Base-by-base conservation (phyloP, 805 yeast genomes). In the Starmerella powellii region DNA sequence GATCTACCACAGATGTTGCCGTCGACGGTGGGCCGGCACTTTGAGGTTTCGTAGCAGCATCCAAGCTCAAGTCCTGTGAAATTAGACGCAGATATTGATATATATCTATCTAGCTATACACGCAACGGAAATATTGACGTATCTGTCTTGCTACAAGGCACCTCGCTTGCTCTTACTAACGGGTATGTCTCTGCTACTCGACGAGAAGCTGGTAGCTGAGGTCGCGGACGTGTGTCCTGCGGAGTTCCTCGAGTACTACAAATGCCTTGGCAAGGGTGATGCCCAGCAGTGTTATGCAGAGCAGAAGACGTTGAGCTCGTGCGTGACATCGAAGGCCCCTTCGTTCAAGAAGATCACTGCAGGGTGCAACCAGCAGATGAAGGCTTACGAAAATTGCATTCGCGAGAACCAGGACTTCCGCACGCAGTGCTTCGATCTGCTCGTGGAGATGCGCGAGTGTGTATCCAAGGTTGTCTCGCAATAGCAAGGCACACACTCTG, bases 201-300 rank as follows among this genome's bases (percentile, higher is more conserved):
- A 83, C 60, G 87, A 82, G 56, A 65, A 79, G 38, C 70, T 83
- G 26, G 71, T 83, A 47, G 86, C 81, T 47, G 94, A 83, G 54
- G 80, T 70, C 45, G 86, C 93, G 12, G 70, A 74, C 41, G 65
- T 69, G 55, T 83, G 94, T 58, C 91, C 93, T 0, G 75, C 73
- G 46, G 71, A 76, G 54, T 82, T 83, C 50, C 62, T 82, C 43
- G 72, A 70, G 21, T 83, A 78, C 59, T 88, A 83, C 59, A 74
- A 73, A 53, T 83, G 94, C 56, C 71, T 83, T 59, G 63, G 74
- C 28, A 66, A 64, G 23, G 78, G 78, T 31, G 70, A 68, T 41
- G 74, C 74, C 6, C 40, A 53, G 40, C 49, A 51, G 44, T 83
- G 94, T 56, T 58, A 62, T 0, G 58, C 57, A 31, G 71, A 76